A percentile compares a stretch with the other conserved stretches of the same genome.
Evolutionary conservation across 805 yeast species (phyloP).

Genomic region (Candida yuanshanica): DNA sequence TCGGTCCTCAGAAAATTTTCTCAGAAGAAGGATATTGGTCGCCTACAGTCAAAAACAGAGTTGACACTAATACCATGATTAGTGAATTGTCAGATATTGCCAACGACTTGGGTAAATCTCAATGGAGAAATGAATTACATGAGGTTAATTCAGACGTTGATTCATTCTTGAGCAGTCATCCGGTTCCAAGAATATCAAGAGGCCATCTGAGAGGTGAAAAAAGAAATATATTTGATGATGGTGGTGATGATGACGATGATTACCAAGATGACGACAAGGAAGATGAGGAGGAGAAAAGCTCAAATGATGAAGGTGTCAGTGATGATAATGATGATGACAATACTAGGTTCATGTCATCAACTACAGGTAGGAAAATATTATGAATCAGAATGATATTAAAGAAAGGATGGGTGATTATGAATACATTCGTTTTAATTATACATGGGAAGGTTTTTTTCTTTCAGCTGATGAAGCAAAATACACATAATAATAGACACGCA

Average conservation of each 20-base stretch:
- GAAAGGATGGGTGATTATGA: background rate
- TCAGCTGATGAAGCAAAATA: too few relatives aligned
- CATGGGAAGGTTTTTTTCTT: too few relatives aligned
- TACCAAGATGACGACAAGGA: background rate
- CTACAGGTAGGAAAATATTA: background rate
- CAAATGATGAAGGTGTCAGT: background rate
- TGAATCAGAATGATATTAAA: background rate
- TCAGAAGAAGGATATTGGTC: slow-evolving; percentile 16
- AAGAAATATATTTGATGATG: background rate
- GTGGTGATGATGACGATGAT: background rate
- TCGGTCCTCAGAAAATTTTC: background rate
- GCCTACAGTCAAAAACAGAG: slow-evolving; percentile 5
- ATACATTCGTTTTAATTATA: background rate
- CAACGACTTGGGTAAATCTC: slow-evolving; percentile 13
- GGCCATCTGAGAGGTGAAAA: background rate
- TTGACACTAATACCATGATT: slow-evolving; percentile 7
- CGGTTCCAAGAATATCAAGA: background rate
- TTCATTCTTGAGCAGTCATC: background rate
- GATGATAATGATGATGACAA: background rate
- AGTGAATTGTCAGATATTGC: slow-evolving; percentile 13
- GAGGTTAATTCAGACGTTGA: background rate
- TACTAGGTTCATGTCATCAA: background rate
- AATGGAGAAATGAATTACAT: slow-evolving; percentile 15
- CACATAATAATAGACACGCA: too few relatives aligned
- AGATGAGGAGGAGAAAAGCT: background rate